Percentiles rank a stretch among this genome's conserved stretches.
Conservation (phyloP, 2,329 filamentous ascomycete genomes). For the Venturia carpophila region DNA sequence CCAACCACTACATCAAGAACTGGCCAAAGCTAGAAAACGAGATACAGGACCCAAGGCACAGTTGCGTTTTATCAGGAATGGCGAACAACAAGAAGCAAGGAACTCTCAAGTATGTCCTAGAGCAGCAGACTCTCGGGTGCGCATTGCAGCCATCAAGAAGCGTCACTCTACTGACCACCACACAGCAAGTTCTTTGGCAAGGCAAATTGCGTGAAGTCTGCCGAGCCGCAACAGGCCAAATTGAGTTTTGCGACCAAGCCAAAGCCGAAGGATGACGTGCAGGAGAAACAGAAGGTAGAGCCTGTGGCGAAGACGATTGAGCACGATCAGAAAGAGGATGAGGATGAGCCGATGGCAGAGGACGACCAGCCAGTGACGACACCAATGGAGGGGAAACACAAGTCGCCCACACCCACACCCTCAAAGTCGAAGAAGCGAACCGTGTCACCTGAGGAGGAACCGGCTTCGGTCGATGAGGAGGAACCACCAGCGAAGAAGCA, state of each 20-base stretch:
- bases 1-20: neutral
- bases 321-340: neutral
- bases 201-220: conserved; percentile 50
- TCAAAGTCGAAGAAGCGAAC: conserved; percentile 6
- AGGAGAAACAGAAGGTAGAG: neutral
- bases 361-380: neutral
- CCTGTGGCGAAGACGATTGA: neutral
- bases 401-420: conserved; percentile 8
- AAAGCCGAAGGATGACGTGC: conserved; percentile 16
- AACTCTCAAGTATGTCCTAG: conserved; percentile 79
- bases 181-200: conserved; percentile 78
- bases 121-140: conserved; percentile 69
- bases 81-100: conserved; percentile 54
- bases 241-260: conserved; percentile 58
- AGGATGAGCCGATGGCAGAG: neutral
- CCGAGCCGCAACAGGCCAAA: conserved; percentile 66
- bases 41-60: neutral
- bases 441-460: neutral
- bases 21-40: neutral
- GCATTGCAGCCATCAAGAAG: conserved; percentile 25
- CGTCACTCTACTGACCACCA: conserved; percentile 13
- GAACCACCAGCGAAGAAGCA: conserved; percentile 14
- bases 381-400: neutral
- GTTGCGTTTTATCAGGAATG: neutral
- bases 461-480: neutral